Percentiles rank a stretch among this genome's conserved stretches.
Conservation (phyloP, 345 rosid species). For the Xanthoceras sorbifolium region DNA sequence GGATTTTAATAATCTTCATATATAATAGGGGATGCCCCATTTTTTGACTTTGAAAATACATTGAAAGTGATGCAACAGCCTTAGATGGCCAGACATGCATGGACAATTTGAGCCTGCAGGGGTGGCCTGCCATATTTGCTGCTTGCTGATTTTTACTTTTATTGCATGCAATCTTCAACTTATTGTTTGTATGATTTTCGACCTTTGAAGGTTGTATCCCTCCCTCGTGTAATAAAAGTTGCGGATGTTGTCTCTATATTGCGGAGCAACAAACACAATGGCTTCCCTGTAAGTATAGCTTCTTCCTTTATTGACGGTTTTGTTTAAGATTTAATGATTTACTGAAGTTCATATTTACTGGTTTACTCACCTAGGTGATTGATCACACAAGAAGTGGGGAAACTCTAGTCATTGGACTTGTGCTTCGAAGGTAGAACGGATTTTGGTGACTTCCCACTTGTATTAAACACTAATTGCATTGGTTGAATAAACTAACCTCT, state of each 20-base stretch:
- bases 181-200: conserved; percentile 1
- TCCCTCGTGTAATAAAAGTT: conserved; percentile 86
- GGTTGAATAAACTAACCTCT: conserved; percentile 7
- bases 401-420: conserved; percentile 84
- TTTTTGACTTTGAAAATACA: not conserved
- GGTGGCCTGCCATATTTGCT: not conserved
- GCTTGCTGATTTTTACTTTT: not conserved
- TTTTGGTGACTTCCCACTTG: not conserved
- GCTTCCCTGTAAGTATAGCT: conserved; percentile 73
- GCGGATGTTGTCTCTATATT: conserved; percentile 83
- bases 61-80: not conserved
- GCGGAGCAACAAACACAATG: conserved; percentile 84
- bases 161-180: conserved; percentile 2
- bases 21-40: not conserved
- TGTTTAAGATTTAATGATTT: conserved; percentile 7
- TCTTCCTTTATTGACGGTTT: conserved; percentile 14
- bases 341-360: conserved; percentile 13
- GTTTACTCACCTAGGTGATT: conserved; percentile 55
- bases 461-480: conserved; percentile 1
- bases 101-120: not conserved
- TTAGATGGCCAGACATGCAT: not conserved
- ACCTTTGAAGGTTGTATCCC: conserved; percentile 68
- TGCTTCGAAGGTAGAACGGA: conserved; percentile 80
- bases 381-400: conserved; percentile 92
- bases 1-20: not conserved